A percentile compares a stretch with the other conserved stretches of the same genome.
phyloP scores from a whole-genome alignment of 2,329 filamentous ascomycete genomes.

The Hypoxylon sp. region DNA sequence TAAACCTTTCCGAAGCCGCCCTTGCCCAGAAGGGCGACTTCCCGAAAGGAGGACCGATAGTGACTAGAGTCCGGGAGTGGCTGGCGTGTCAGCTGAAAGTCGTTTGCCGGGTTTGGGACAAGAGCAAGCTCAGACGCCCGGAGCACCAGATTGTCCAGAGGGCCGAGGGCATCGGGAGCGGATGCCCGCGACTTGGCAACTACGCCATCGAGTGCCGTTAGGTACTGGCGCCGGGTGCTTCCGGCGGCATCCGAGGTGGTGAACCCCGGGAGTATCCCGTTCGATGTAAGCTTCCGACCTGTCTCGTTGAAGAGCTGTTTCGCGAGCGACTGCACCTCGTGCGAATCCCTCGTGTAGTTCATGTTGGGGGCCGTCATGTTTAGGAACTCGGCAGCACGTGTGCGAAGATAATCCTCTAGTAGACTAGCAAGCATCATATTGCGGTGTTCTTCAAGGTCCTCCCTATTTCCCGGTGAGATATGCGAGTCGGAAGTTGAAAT shows the following conservation, averaged over 20 bases:
- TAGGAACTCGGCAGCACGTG: constrained; percentile 42
- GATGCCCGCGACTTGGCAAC: constrained; percentile 28
- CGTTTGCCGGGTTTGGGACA: constrained; percentile 35
- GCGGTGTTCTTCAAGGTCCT: constrained; percentile 41
- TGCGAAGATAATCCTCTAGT: constrained; percentile 45
- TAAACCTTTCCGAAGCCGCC: constrained; percentile 48
- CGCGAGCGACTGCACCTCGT: constrained; percentile 40
- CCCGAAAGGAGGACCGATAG: constrained; percentile 42
- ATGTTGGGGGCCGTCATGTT: constrained; percentile 38
- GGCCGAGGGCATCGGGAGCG: constrained; percentile 27
- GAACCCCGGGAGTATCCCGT: constrained; percentile 31
- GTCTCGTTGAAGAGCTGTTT: constrained; percentile 39
- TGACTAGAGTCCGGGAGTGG: constrained; percentile 36
- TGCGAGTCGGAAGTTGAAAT: constrained; percentile 25
- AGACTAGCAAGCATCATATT: constrained; percentile 46
- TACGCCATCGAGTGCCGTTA: constrained; percentile 43
- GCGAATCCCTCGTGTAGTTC: constrained; percentile 40
- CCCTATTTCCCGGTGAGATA: constrained; percentile 20
- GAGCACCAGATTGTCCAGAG: constrained; percentile 37
- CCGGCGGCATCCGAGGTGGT: constrained; percentile 34
- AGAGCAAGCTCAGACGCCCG: constrained; percentile 37
- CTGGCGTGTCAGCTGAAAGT: constrained; percentile 36
- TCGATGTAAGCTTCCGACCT: constrained; percentile 39
- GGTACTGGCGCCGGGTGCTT: constrained; percentile 40
- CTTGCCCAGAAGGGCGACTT: constrained; percentile 42